Conservation (phyloP, 176 grass and related monocot species). For the Triticum monococcum region DNA sequence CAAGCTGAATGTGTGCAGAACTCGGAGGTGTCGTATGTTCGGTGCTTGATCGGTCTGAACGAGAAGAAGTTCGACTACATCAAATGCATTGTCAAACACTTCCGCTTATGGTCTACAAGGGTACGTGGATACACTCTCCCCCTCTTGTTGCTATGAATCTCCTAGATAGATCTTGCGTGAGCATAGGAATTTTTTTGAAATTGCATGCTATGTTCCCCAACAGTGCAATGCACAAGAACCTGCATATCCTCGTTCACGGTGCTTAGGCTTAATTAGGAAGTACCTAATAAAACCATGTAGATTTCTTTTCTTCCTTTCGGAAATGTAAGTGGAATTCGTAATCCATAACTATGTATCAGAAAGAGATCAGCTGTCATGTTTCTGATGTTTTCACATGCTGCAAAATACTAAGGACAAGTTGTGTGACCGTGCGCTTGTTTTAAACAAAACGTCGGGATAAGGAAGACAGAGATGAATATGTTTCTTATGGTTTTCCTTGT, state of each 20-base stretch:
- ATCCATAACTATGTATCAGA: background rate
- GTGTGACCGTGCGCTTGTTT: background rate
- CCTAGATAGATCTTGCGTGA: too few species aligned
- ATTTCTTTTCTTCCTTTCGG: background rate
- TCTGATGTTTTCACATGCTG: background rate
- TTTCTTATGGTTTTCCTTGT: background rate
- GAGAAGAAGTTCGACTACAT: too few species aligned
- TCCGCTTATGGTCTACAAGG: too few species aligned
- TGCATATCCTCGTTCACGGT: background rate
- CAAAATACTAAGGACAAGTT: background rate
- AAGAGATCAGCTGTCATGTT: too few species aligned
- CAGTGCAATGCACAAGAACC: background rate
- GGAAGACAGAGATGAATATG: background rate
- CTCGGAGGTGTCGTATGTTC: too few species aligned
- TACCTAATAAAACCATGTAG: background rate
- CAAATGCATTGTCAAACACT: too few species aligned
- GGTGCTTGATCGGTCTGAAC: too few species aligned
- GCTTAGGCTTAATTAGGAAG: background rate
- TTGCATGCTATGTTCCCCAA: too few species aligned
- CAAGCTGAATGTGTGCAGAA: too few species aligned
- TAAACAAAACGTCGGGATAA: background rate
- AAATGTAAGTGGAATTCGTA: background rate
- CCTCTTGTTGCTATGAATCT: too few species aligned
- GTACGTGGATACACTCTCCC: too few species aligned
- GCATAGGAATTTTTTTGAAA: too few species aligned